phyloP scores from a whole-genome alignment of 2,329 filamentous ascomycete genomes.

The Aspergillus thermomutatus region DNA sequence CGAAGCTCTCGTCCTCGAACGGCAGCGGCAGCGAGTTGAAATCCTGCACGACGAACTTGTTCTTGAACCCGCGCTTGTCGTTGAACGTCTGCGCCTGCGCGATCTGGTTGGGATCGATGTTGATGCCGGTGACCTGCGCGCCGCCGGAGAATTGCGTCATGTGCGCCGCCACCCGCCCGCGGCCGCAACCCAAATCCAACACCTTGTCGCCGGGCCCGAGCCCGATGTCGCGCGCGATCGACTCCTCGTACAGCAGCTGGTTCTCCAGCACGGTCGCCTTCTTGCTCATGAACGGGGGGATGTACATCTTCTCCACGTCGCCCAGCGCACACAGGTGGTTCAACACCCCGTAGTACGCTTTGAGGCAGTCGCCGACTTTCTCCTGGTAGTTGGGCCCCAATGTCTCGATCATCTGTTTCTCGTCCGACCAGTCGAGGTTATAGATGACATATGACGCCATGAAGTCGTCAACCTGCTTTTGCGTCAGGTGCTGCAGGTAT shows the following conservation, averaged over 20 bases:
- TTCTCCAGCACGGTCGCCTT: constrained; percentile 50
- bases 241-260: constrained; percentile 53
- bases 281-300: constrained; percentile 53
- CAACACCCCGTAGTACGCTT: constrained; percentile 52
- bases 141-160: constrained; percentile 50
- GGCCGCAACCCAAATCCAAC: constrained; percentile 53
- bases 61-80: constrained; percentile 41
- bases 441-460: constrained; percentile 58
- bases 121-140: constrained; percentile 50
- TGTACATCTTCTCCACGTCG: constrained; percentile 59
- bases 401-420: constrained; percentile 46
- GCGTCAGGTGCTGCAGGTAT: constrained; percentile 48
- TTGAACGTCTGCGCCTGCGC: constrained; percentile 47
- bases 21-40: constrained; percentile 53
- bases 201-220: constrained; percentile 47
- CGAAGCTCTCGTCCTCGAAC: constrained; percentile 49
- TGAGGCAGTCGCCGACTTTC: constrained; percentile 51
- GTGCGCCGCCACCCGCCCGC: constrained; percentile 53
- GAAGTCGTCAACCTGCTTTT: constrained; percentile 53
- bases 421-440: constrained; percentile 54
- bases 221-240: constrained; percentile 47
- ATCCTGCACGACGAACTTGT: constrained; percentile 50
- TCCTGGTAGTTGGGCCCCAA: constrained; percentile 50
- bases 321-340: constrained; percentile 56
- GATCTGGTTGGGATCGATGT: constrained; percentile 54